phyloP scores from a whole-genome alignment of 768 basidiomycete genomes.

The Leccinum aurantiacum region DNA sequence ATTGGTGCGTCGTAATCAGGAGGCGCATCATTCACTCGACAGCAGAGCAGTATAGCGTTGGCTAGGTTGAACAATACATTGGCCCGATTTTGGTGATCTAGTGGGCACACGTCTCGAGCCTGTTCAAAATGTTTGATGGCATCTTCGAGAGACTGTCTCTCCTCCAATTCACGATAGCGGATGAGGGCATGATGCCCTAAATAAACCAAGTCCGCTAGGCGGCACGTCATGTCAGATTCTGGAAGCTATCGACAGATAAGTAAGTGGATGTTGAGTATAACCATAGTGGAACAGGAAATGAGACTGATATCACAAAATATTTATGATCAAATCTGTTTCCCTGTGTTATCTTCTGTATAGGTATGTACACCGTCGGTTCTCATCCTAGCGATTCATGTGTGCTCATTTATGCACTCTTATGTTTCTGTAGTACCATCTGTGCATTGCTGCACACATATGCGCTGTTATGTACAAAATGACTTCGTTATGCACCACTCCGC shows the following conservation, averaged over 20 bases:
- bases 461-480: not conserved
- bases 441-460: not conserved
- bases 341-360: no score
- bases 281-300: not conserved
- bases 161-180: not conserved
- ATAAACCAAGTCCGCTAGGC: not conserved
- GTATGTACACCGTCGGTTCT: no score
- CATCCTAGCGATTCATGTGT: not conserved
- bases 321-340: no score
- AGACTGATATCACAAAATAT: no score
- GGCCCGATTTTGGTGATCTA: not conserved
- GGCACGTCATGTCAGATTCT: not conserved
- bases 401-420: not conserved
- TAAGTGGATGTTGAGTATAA: not conserved
- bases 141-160: not conserved
- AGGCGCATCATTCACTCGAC: no score
- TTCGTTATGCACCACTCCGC: not conserved
- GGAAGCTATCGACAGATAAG: not conserved
- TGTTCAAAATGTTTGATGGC: not conserved
- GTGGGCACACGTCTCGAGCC: not conserved
- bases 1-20: no score
- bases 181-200: not conserved
- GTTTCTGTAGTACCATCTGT: not conserved
- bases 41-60: not conserved
- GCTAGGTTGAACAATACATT: not conserved